Evolutionary conservation across 768 basidiomycete species (phyloP).

Genomic region (Amanita phalloides): DNA sequence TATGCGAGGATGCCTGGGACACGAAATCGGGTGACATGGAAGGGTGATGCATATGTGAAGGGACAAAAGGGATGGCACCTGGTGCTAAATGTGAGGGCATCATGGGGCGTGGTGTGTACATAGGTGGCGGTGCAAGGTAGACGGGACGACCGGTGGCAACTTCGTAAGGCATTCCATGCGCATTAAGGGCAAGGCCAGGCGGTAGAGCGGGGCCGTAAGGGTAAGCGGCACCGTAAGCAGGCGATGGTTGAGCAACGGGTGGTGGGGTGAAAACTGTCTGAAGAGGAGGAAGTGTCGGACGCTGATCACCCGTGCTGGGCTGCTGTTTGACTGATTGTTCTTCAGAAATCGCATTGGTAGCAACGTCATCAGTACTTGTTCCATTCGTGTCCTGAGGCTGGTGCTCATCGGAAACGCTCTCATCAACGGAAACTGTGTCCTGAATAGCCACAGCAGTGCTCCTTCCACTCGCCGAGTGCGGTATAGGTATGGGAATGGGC

Average conservation of each 20-base stretch:
- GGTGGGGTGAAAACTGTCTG: constrained; percentile 33
- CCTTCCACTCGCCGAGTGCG: constrained; percentile 11
- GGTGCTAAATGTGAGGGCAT: constrained; percentile 44
- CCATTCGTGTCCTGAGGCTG: constrained; percentile 14
- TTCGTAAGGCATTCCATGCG: constrained; percentile 75
- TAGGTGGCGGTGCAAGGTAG: constrained; percentile 49
- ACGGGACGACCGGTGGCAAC: constrained; percentile 74
- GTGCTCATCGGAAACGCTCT: constrained; percentile 17
- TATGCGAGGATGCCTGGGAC: constrained; percentile 39
- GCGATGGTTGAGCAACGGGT: constrained; percentile 33
- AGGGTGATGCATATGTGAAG: constrained; percentile 53
- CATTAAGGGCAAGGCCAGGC: constrained; percentile 62
- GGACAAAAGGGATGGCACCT: constrained; percentile 39
- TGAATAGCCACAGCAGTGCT: background rate
- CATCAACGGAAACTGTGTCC: background rate
- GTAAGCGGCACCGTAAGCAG: constrained; percentile 62
- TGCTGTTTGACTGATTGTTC: constrained; percentile 3
- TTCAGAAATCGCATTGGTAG: constrained; percentile 24
- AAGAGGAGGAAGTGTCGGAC: constrained; percentile 26
- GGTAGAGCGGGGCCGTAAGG: constrained; percentile 51
- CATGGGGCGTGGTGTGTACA: constrained; percentile 61
- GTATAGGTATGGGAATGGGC: constrained; percentile 21
- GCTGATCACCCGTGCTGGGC: constrained; percentile 14
- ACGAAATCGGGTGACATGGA: constrained; percentile 57
- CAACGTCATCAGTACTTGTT: constrained; percentile 34